Conservation (phyloP, 192 early-diverging fungal genomes). For the Umbelopsis sp. region DNA sequence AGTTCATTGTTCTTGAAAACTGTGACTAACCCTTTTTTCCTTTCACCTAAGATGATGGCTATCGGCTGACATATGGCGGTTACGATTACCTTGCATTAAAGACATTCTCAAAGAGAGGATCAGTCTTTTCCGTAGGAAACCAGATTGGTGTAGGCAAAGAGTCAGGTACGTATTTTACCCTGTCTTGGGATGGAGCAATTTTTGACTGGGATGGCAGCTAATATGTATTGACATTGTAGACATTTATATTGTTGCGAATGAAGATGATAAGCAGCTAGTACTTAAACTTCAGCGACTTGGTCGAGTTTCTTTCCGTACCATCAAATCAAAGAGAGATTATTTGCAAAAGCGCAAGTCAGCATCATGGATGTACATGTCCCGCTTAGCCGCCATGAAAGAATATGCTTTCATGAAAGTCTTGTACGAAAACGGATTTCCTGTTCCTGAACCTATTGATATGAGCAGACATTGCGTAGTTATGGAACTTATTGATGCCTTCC, state of each 20-base stretch:
- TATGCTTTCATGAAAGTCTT: conserved; percentile 98
- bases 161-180: conserved; percentile 53
- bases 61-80: conserved; percentile 97
- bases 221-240: conserved; percentile 48
- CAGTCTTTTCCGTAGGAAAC: conserved; percentile 94
- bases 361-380: conserved; percentile 99
- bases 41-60: conserved; percentile 78
- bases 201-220: not conserved
- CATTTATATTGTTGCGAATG: conserved; percentile 95
- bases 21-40: conserved; percentile 37
- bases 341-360: conserved; percentile 91
- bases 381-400: conserved; percentile 97
- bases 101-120: conserved; percentile 85
- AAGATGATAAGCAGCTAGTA: conserved; percentile 87
- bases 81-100: conserved; percentile 98
- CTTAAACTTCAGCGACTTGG: conserved; percentile 92
- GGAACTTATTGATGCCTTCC: conserved; percentile 92
- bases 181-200: not conserved
- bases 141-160: conserved; percentile 99
- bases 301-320: conserved; percentile 92
- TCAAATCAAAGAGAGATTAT: conserved; percentile 98
- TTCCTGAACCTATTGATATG: conserved; percentile 90
- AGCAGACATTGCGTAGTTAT: conserved; percentile 97
- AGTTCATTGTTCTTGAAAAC: conserved; percentile 23
- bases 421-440: conserved; percentile 94